These are phyloP conservation scores for Phytopythium vexans DNA, from an alignment of 352 stramenopile genomes.

Conservation along the genomic window DNA sequence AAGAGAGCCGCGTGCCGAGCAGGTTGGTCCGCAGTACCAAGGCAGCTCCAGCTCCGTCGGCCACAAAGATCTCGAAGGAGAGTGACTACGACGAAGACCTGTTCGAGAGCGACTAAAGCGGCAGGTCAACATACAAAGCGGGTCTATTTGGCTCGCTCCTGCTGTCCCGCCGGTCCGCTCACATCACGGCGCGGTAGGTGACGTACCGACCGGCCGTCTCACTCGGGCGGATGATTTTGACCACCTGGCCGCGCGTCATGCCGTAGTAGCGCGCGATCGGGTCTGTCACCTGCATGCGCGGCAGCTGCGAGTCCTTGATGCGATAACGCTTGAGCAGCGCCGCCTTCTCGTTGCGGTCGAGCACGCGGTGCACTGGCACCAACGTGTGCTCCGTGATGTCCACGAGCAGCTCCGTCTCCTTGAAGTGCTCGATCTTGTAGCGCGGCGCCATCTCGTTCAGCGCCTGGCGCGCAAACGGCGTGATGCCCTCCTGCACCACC, in stretches of 20 bases:
- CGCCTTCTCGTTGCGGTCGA: constrained; percentile 96
- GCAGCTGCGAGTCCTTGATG: constrained; percentile 98
- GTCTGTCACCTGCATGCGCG: constrained; percentile 98
- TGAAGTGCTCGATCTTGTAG: constrained; percentile 97
- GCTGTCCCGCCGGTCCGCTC: constrained; percentile 20
- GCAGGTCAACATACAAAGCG: constrained; percentile 2
- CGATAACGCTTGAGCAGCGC: constrained; percentile 98
- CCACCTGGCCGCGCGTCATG: constrained; percentile 96
- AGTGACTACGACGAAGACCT: constrained; percentile 51
- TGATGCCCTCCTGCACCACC: constrained; percentile 96
- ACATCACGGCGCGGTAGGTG: constrained; percentile 99
- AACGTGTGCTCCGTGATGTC: constrained; percentile 99
- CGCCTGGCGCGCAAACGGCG: constrained; percentile 96
- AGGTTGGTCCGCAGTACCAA: constrained; percentile 31
- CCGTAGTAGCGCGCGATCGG: constrained; percentile 97
- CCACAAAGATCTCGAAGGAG: constrained; percentile 10
- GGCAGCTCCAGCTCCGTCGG: constrained; percentile 2
- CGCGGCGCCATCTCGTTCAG: constrained; percentile 93
- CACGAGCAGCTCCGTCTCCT: constrained; percentile 98
- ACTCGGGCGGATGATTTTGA: constrained; percentile 99
- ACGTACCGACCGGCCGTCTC: constrained; percentile 99
- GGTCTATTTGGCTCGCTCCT: constrained; percentile 1
- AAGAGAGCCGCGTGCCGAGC: constrained; percentile 47
- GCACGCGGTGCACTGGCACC: constrained; percentile 97
- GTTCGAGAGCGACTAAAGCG: constrained; percentile 52